These are phyloP conservation scores for Medicago lupulina DNA, from an alignment of 306 rosid species.

Conservation along the genomic window DNA sequence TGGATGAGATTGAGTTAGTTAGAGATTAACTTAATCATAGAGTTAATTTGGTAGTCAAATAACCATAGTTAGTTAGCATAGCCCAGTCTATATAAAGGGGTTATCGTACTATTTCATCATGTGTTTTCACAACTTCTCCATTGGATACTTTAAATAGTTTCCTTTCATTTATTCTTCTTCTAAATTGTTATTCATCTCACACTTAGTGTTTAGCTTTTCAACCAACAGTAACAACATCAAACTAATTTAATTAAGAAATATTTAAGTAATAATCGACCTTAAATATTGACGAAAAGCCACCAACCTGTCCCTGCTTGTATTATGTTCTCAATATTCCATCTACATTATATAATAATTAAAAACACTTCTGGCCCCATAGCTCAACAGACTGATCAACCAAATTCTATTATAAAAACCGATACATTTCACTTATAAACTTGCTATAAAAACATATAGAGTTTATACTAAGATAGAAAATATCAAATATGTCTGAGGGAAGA, in stretches of 20 bases:
- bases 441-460: not conserved
- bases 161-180: too few species aligned
- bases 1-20: too few species aligned
- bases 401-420: constrained; percentile 41
- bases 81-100: too few species aligned
- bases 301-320: not conserved
- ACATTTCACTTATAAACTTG: not conserved
- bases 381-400: not conserved
- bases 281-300: constrained; percentile 26
- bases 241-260: not conserved
- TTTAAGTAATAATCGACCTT: constrained; percentile 25
- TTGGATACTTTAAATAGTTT: too few species aligned
- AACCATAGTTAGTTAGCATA: too few species aligned
- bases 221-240: not conserved
- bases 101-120: too few species aligned
- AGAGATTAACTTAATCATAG: too few species aligned
- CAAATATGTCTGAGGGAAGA: constrained; percentile 64
- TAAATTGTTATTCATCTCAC: too few species aligned
- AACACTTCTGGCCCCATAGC: constrained; percentile 26
- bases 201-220: too few species aligned
- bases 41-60: too few species aligned
- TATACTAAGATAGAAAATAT: not conserved
- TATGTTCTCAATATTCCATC: constrained; percentile 19
- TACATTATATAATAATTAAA: constrained; percentile 1
- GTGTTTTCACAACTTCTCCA: too few species aligned